Conservation (phyloP, 202 grass and related monocot species). For the Schoenoplectus tabernaemontani region DNA sequence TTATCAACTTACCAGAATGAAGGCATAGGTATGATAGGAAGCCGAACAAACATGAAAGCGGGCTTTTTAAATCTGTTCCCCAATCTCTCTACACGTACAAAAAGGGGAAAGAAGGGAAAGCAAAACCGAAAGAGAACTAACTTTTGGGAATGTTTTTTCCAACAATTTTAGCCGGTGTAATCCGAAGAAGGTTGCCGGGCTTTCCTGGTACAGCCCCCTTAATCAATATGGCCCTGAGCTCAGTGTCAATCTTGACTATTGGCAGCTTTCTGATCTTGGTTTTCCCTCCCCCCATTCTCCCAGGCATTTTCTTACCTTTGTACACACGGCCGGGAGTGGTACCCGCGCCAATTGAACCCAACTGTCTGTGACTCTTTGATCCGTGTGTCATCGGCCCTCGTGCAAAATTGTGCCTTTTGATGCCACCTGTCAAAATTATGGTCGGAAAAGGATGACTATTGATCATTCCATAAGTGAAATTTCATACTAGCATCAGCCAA, state of each 20-base stretch:
- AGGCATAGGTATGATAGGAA: not conserved
- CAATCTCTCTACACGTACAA: not conserved
- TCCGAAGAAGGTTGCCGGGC: slow-evolving; percentile 75
- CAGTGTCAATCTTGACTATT: slow-evolving; percentile 70
- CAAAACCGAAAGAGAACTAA: slow-evolving; percentile 20
- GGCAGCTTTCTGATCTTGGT: slow-evolving; percentile 87
- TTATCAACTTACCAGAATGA: not conserved
- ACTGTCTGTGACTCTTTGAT: slow-evolving; percentile 87
- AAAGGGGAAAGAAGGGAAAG: not conserved
- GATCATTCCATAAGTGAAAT: not conserved
- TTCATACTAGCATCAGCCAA: not conserved
- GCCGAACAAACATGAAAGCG: not conserved
- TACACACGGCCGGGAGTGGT: slow-evolving; percentile 50
- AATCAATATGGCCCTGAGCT: slow-evolving; percentile 65
- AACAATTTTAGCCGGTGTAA: slow-evolving; percentile 80
- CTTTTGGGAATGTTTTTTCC: slow-evolving; percentile 95
- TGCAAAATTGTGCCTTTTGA: slow-evolving; percentile 65
- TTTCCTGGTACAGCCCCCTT: slow-evolving; percentile 89
- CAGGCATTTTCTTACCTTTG: slow-evolving; percentile 12
- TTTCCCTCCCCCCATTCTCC: slow-evolving; percentile 59
- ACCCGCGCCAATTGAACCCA: slow-evolving; percentile 91
- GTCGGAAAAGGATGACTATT: not conserved
- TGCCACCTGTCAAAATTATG: slow-evolving; percentile 53
- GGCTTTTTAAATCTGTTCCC: not conserved
- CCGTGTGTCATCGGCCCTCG: slow-evolving; percentile 85